Evolutionary conservation across 202 grass and related monocot species (phyloP).

Genomic region (Eragrostis tef): DNA sequence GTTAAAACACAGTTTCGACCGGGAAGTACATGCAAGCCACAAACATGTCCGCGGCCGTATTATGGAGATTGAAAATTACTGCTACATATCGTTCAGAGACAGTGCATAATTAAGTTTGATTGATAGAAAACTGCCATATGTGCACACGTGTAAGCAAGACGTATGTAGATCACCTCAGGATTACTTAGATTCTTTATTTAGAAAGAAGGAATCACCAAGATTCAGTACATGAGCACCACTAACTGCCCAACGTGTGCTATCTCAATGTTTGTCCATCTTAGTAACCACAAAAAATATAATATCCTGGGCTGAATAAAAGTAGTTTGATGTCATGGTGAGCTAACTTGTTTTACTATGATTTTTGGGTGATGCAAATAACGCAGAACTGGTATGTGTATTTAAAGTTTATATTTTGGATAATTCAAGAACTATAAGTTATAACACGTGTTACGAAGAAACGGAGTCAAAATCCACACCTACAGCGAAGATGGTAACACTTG

Average conservation of each 20-base stretch:
- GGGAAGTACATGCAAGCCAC: slow-evolving; percentile 29
- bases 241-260: background rate
- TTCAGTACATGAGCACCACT: slow-evolving; percentile 47
- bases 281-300: background rate
- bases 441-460: background rate
- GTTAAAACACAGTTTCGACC: background rate
- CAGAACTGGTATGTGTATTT: background rate
- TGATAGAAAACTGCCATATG: background rate
- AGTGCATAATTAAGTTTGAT: background rate
- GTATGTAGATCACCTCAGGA: background rate
- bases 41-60: slow-evolving; percentile 6
- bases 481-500: background rate
- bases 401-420: background rate
- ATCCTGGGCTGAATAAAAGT: background rate
- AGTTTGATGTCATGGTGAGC: background rate
- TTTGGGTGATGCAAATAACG: background rate
- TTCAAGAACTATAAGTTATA: background rate
- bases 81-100: background rate
- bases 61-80: background rate
- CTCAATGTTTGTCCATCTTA: background rate
- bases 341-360: background rate
- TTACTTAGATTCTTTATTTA: background rate
- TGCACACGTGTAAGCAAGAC: slow-evolving; percentile 21
- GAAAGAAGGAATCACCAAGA: background rate
- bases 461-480: background rate